Evolutionary conservation across 495 filamentous ascomycete genomes (phyloP), one percentile per base, ranked within the genome.

Genomic region (Talaromyces adpressus): DNA sequence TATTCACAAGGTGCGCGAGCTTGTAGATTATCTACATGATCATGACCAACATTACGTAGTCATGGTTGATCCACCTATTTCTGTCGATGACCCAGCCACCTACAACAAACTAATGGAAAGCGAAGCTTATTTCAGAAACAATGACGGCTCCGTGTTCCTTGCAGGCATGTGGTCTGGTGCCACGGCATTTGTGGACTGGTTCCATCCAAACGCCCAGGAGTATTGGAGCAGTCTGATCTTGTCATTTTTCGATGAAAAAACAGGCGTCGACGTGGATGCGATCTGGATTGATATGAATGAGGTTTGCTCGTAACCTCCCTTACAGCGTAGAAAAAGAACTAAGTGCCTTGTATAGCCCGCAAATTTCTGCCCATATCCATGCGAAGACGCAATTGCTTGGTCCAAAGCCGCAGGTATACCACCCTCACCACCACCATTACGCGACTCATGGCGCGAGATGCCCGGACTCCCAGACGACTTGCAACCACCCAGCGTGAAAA

Each of bases 351-450:
- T 11, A n/a, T 47, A 62, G 29, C 69, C 69, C 0, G 72, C 82
- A 30, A 86, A 84, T 70, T 90, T 91, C 62, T 94, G 91, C 72
- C 71, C 78, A 22, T 93, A 85, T 68, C 91, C 91, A 9, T 96
- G 92, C 72, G 70, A 71, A 22, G 76, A 92, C 64, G 87, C 90
- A 1, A 80, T 77, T 3, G 72, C 62, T 0, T 81, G 79, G 25
- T 78, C 85, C 6, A 66, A 75, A 63, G 67, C 82, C 7, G 82
- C 84, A 32, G 75, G 84, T 18, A 82, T 85, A 45, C 91, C 91
- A 1, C 91, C 91, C 0, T 67, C 70, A 2, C 82, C 87, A 51
- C 90, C 89, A 8, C 71, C 85, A 0, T 82, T 91, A 9, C 68
- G 80, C 11, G 73, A 79, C 51, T 73, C 64, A 61, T 88, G 86